Conservation (phyloP, 495 filamentous ascomycete species). For the Bacidia rubella region DNA sequence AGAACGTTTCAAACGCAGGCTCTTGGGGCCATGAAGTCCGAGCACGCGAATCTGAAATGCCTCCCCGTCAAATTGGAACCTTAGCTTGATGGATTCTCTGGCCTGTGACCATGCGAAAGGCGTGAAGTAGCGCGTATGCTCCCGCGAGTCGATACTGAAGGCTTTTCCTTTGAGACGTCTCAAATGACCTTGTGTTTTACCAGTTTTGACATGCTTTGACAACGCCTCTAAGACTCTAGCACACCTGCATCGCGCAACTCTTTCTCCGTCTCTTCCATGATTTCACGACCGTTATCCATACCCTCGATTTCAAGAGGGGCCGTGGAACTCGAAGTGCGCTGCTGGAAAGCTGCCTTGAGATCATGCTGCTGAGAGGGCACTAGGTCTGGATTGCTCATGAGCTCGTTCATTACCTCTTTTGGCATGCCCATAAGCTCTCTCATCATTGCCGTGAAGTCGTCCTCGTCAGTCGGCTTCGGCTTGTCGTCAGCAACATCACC, state of each 20-base stretch:
- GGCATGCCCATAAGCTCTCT: conserved; percentile 89
- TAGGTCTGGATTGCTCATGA: conserved; percentile 7
- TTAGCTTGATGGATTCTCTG: too few relatives aligned
- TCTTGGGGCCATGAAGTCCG: background rate
- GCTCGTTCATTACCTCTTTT: conserved; percentile 13
- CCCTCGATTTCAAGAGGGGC: conserved; percentile 39
- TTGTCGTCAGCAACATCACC: conserved; percentile 45
- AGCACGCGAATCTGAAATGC: too few relatives aligned
- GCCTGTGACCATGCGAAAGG: too few relatives aligned
- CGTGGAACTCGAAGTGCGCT: background rate
- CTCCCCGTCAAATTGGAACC: too few relatives aligned
- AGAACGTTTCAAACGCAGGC: background rate
- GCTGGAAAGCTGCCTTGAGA: background rate
- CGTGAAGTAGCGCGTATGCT: too few relatives aligned
- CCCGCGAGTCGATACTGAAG: background rate
- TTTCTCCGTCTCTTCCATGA: conserved; percentile 65
- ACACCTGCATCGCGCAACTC: conserved; percentile 71
- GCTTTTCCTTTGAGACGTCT: background rate
- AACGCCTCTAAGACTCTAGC: conserved; percentile 34
- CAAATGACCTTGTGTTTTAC: background rate
- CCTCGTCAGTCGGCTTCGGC: conserved; percentile 41
- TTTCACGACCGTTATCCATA: conserved; percentile 48
- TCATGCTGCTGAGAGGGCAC: background rate
- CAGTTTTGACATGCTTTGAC: background rate
- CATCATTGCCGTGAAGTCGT: conserved; percentile 78